Percentiles rank a stretch among this genome's conserved stretches.
These are phyloP conservation scores for Aspergillus caelatus DNA, from an alignment of 2,329 filamentous ascomycete genomes.

Conservation along the genomic window DNA sequence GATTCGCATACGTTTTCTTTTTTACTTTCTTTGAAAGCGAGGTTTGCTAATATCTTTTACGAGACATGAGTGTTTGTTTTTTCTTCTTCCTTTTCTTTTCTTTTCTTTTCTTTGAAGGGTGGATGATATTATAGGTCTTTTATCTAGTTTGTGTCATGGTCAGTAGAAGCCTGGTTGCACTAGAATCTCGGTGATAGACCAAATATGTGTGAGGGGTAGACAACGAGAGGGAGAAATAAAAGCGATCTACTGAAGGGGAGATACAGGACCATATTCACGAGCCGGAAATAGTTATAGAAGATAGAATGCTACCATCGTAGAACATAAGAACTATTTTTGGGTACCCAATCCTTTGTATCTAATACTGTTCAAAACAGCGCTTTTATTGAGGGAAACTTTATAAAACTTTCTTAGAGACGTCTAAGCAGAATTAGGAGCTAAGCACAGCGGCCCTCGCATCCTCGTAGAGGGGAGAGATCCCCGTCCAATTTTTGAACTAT, in stretches of 20 bases:
- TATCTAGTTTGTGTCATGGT: background rate
- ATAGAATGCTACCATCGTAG: background rate
- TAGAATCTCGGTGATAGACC: background rate
- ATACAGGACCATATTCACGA: background rate
- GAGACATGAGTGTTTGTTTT: background rate
- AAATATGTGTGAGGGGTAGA: background rate
- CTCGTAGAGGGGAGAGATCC: conserved; percentile 71
- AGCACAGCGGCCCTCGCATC: conserved; percentile 62
- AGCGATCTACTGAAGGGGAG: background rate
- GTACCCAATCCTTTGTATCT: background rate
- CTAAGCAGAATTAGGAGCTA: background rate
- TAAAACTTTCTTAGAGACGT: background rate
- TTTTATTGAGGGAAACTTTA: conserved; percentile 12
- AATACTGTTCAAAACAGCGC: background rate
- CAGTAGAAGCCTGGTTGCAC: background rate
- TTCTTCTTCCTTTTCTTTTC: too few relatives aligned
- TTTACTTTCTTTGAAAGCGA: background rate
- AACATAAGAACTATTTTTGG: background rate
- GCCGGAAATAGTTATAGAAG: background rate
- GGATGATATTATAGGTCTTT: background rate
- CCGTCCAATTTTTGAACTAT: conserved; percentile 83
- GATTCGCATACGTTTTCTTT: background rate
- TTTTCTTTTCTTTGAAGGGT: background rate
- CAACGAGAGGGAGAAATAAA: background rate
- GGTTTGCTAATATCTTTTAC: background rate